Evolutionary conservation across 352 stramenopile species (phyloP), one percentile per base, ranked within the genome.

Genomic region (Phytophthora ramorum): DNA sequence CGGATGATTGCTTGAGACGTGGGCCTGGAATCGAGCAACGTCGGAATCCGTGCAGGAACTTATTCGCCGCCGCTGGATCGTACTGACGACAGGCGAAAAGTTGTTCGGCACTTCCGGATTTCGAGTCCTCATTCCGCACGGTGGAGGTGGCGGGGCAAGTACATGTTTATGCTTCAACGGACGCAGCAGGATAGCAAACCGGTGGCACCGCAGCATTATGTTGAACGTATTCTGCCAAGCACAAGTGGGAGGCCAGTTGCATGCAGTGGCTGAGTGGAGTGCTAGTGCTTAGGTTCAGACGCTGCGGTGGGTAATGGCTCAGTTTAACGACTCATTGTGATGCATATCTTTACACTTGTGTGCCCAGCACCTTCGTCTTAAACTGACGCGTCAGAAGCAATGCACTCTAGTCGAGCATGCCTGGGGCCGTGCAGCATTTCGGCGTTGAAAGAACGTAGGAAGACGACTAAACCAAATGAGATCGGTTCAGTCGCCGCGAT

Each of bases 31-130:
- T 34, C 28, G 8, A 34, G 35, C 35, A 41, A 17, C 35, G 13
- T 41, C 16, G 34, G 34, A n/a, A 40, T 40, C n/a, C 34, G 14
- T n/a, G 34, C 35, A 41, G 35, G 35, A 43, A 17, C 1, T 35
- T 34, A 13, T 12, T 20, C 4, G 26, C 26, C 26, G 49, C 49
- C 32, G 32, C 49, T 56, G 30, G 44, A 56, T 56, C 12, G 30
- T 19, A 34, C 50, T 58, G 50, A 20, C 50, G 50, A 46, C 50
- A 57, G 34, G 20, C 50, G 20, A 37, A 47, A 46, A 47, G 13
- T 20, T 47, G 41, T 47, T 28, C 12, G 41, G 41, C 17, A 2
- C 17, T 16, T 5, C 50, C 9, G 19, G 32, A 43, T 44, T 56
- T 32, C 48, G 12, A 30, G n/a, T 20, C 10, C 49, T 55, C 48